Evolutionary conservation across 148 eudicot species (phyloP).

Genomic region (Vaccinium corymbosum): DNA sequence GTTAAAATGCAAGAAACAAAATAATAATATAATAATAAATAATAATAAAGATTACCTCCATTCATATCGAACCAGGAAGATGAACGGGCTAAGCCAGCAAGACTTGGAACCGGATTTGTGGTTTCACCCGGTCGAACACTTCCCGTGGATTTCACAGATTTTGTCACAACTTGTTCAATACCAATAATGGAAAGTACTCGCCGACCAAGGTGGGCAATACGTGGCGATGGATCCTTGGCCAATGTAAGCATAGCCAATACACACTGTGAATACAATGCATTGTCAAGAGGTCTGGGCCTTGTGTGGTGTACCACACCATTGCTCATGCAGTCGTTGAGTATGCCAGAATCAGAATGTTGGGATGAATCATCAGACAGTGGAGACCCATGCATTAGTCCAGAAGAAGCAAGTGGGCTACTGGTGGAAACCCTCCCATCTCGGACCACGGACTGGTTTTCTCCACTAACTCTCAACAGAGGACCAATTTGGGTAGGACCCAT

Average conservation of each 20-base stretch:
- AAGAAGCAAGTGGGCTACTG: conserved; percentile 73
- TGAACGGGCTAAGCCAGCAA: conserved; percentile 84
- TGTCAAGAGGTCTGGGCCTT: conserved; percentile 64
- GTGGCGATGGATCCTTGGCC: conserved; percentile 94
- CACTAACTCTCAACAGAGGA: conserved; percentile 62
- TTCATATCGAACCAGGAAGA: conserved; percentile 94
- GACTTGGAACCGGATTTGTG: conserved; percentile 39
- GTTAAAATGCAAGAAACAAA: conserved; percentile 13
- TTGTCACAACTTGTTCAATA: conserved; percentile 78
- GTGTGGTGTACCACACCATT: conserved; percentile 60
- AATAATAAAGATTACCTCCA: conserved; percentile 46
- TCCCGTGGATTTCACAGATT: conserved; percentile 50
- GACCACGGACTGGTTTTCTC: conserved; percentile 46
- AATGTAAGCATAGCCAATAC: conserved; percentile 68
- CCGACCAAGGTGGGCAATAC: conserved; percentile 77
- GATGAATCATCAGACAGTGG: conserved; percentile 91
- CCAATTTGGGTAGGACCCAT: conserved; percentile 64
- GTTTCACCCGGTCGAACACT: conserved; percentile 53
- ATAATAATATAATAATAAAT: too few species aligned
- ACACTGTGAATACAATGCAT: conserved; percentile 65
- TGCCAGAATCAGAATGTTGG: conserved; percentile 89
- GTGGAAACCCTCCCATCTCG: conserved; percentile 84
- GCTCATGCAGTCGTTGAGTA: conserved; percentile 45
- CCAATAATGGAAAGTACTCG: conserved; percentile 78
- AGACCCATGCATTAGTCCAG: conserved; percentile 92